These are phyloP conservation scores for Haplosporangium sp. DNA, from an alignment of 371 early-diverging fungal genomes.

Conservation along the genomic window DNA sequence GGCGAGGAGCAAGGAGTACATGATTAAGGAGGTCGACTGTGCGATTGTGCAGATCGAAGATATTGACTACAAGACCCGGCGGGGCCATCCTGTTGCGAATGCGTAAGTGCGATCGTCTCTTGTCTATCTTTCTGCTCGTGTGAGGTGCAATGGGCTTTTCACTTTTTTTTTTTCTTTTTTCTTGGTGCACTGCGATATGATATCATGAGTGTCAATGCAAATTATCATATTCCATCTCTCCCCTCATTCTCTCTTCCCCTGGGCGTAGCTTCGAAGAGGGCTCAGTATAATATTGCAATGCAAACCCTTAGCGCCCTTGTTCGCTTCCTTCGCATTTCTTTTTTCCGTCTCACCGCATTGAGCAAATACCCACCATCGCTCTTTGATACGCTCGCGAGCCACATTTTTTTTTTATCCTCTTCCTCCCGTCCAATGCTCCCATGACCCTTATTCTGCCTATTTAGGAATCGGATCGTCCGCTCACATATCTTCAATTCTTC, in stretches of 20 bases:
- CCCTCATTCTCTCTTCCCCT: too few species aligned
- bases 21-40: slow-evolving; percentile 53
- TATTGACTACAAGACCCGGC: slow-evolving; percentile 30
- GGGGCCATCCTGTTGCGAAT: slow-evolving; percentile 27
- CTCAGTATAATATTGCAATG: too few species aligned
- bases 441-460: neutral
- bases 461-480: neutral
- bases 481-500: neutral
- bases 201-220: too few species aligned
- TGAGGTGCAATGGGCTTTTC: too few species aligned
- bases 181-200: slow-evolving; percentile 5
- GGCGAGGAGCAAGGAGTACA: slow-evolving; percentile 42
- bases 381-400: too few species aligned
- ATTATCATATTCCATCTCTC: too few species aligned
- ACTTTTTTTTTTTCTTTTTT: neutral
- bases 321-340: too few species aligned
- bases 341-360: too few species aligned
- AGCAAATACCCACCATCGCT: too few species aligned
- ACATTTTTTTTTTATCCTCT: neutral
- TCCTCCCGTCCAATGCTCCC: neutral
- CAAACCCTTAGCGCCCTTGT: too few species aligned
- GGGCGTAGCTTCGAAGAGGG: too few species aligned
- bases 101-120: slow-evolving; percentile 27
- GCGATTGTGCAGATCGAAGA: slow-evolving; percentile 44
- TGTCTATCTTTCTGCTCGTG: slow-evolving; percentile 1